Base-by-base conservation (phyloP, 2,329 filamentous ascomycete species). In the Trichothecium sympodiale region DNA sequence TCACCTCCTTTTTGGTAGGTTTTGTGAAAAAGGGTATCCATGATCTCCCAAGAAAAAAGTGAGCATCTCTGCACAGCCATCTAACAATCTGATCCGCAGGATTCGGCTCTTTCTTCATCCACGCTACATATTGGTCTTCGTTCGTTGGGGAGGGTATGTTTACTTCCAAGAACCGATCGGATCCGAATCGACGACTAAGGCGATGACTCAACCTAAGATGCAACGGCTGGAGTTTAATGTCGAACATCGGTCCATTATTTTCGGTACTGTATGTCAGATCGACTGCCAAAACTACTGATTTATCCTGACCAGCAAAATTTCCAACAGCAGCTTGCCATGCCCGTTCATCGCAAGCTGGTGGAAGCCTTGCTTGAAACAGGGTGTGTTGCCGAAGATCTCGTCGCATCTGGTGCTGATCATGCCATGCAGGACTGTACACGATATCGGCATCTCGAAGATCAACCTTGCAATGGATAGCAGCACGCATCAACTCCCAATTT, bases 101-200 rank as follows among this genome's bases (percentile, higher is more conserved):
- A 25, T 17, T 12, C 8, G n/a, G 10, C 18, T 32, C 17, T 15
- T n/a, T 46, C 41, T 1, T 53, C 51, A 3, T 58, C 46, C 18
- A 14, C 17, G 23, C 15, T 17, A 28, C 23, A 8, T 31, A 10
- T 2, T 61, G 46, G 13, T 50, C 55, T 3, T 60, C 38, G 0
- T 53, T 33, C 0, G 41, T 34, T 0, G 57, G 56, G 0, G 60
- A 59, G 0, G 74, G 73, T 5, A 77, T 56, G 4, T 63, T 48
- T 1, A 80, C 38, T 36, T 78, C 71, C 2, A 80, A 41, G 31
- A 77, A 77, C 1, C 75, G 62, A 42, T 80, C 74, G 0, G 64
- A 52, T 0, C 75, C 74, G 42, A 76, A 77, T 4, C 65, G 65
- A 10, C 75, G 64, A 15, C 57, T 55, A 0, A 79, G 50, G 2